These are phyloP conservation scores for Phytopythium vexans DNA, from an alignment of 352 stramenopile species.

Conservation along the genomic window DNA sequence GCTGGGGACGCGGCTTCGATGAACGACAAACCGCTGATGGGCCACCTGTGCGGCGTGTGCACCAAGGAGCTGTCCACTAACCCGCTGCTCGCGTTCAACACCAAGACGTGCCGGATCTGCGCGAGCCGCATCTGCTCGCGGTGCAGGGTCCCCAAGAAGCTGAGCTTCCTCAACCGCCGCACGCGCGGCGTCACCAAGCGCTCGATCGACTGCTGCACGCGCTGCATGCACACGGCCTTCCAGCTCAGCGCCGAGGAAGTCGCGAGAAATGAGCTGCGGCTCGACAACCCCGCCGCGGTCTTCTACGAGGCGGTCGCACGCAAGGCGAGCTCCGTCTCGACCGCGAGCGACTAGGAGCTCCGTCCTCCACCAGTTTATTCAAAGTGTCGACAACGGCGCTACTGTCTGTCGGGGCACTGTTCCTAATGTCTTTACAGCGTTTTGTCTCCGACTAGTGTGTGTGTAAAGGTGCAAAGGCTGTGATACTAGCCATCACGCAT, in stretches of 20 bases:
- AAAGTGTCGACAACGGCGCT: too few species aligned
- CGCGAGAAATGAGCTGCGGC: conserved; percentile 22
- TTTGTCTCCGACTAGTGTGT: too few species aligned
- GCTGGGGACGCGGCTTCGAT: not conserved
- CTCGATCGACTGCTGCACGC: conserved; percentile 20
- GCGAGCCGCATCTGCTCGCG: conserved; percentile 23
- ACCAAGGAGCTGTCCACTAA: conserved; percentile 29
- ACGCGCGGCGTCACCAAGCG: conserved; percentile 14
- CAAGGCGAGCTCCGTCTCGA: too few species aligned
- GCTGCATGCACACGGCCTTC: conserved; percentile 24
- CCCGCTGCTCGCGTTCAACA: conserved; percentile 25
- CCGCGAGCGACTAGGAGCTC: too few species aligned
- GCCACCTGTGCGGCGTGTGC: conserved; percentile 27
- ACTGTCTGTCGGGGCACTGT: too few species aligned
- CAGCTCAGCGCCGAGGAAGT: conserved; percentile 27
- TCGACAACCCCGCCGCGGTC: conserved; percentile 14
- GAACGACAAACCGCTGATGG: conserved; percentile 1
- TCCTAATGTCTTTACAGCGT: too few species aligned
- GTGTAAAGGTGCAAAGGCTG: too few species aligned
- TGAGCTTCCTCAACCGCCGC: conserved; percentile 17
- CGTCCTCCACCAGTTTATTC: too few species aligned
- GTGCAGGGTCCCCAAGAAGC: conserved; percentile 21
- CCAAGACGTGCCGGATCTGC: conserved; percentile 25
- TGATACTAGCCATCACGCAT: too few species aligned
- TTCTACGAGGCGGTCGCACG: too few species aligned